Base-by-base conservation (phyloP, 495 filamentous ascomycete genomes). In the Hypoxylon lienhwacheense region DNA sequence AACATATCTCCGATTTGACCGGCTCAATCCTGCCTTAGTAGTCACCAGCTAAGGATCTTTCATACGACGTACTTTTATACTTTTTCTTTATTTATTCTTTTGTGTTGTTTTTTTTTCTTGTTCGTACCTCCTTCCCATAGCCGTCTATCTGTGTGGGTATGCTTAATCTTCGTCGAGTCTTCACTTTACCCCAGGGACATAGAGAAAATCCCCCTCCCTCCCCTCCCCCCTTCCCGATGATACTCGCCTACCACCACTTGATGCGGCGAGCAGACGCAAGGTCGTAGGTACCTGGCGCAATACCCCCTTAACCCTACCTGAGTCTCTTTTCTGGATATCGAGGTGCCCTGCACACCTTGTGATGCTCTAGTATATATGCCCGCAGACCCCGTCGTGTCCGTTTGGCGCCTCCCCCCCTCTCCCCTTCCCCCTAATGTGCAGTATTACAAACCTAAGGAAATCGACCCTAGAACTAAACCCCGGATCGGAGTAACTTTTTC, bases 301-400 rank as follows among this genome's bases (percentile, higher is more conserved):
- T 19, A 44, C 28, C 45, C 50, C 50, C 33, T 21, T 5, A 15
- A 14, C 39, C 42, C 14, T 48, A 39, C 51, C 51, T 34, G 51
- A 41, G 15, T 49, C 46, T 55, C 37, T 54, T 46, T 34, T 59
- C 37, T n/a, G 44, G 58, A 55, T 55, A 55, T 55, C 52, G 39
- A 52, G 47, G 24, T 19, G 41, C 43, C 49, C 35, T 42, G 35
- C 51, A 37, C 58, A 51, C 50, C 46, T 46, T 42, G 33, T 19
- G 54, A 61, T 61, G 58, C 58, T 60, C 50, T 61, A 58, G 41
- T 51, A 55, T 55, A 61, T 61, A 61, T 61, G 52, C 52, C 51
- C 24, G 41, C 55, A 12, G 41, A 55, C 58, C 55, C 58, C 52
- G 29, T 49, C 52, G 29, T 61, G 24, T 35, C 57, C 49, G 47